Conservation (phyloP, 1,139 yeast species). For the Sugiyamaella japonica region DNA sequence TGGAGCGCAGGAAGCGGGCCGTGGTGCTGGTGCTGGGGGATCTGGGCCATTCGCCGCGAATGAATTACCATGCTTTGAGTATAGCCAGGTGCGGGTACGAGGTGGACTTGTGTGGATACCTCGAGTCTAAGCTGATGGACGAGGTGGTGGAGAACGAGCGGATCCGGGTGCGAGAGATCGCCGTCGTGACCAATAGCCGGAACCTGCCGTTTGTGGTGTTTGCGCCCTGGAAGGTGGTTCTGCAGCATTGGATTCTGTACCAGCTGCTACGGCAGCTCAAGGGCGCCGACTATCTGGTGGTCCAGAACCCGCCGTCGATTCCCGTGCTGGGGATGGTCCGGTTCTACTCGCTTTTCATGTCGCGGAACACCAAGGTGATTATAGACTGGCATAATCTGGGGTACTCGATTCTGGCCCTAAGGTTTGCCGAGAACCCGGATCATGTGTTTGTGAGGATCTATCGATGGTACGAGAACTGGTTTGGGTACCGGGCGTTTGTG, state of each 20-base stretch:
- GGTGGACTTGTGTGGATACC: slow-evolving; percentile 85
- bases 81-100: slow-evolving; percentile 66
- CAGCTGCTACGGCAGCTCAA: slow-evolving; percentile 53
- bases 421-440: slow-evolving; percentile 46
- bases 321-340: slow-evolving; percentile 73
- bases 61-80: slow-evolving; percentile 86
- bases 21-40: slow-evolving; percentile 88
- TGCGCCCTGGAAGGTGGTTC: slow-evolving; percentile 57
- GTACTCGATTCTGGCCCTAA: slow-evolving; percentile 74
- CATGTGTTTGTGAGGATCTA: slow-evolving; percentile 68
- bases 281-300: slow-evolving; percentile 67
- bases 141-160: slow-evolving; percentile 31
- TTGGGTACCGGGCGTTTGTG: slow-evolving; percentile 63
- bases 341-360: slow-evolving; percentile 52
- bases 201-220: slow-evolving; percentile 58
- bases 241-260: slow-evolving; percentile 54
- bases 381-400: slow-evolving; percentile 98
- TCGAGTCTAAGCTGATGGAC: slow-evolving; percentile 44
- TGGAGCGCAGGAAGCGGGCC: slow-evolving; percentile 50
- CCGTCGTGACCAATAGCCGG: slow-evolving; percentile 47
- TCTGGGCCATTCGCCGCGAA: slow-evolving; percentile 92
- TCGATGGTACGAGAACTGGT: slow-evolving; percentile 43
- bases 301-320: slow-evolving; percentile 89
- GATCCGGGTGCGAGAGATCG: slow-evolving; percentile 43
- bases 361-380: slow-evolving; percentile 62